Conservation (phyloP, 164 flowering plant genomes). For the Pachysandra terminalis region DNA sequence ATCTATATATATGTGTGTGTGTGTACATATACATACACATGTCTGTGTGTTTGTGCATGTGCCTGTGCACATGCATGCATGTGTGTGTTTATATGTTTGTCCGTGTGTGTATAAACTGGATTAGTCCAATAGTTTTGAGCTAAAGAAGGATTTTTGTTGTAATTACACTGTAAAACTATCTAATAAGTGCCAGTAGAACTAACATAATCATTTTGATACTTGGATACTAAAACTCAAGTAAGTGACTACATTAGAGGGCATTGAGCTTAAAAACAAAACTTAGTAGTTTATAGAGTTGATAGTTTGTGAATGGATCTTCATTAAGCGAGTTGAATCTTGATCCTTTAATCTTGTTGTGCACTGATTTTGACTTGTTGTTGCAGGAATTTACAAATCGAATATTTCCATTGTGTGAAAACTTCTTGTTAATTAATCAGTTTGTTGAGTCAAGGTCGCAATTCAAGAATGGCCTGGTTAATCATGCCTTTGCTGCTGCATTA, state of each 20-base stretch:
- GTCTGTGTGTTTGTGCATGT: too few species aligned
- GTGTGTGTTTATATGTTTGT: too few species aligned
- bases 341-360: background rate
- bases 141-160: background rate
- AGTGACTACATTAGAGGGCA: background rate
- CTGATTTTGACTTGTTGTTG: constrained; percentile 13
- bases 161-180: background rate
- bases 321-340: background rate
- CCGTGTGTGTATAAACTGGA: background rate
- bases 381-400: constrained; percentile 88
- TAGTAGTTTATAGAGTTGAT: background rate
- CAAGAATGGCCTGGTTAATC: constrained; percentile 92
- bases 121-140: background rate
- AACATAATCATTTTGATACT: too few species aligned
- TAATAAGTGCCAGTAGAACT: background rate
- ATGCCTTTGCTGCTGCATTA: constrained; percentile 98
- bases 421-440: constrained; percentile 73
- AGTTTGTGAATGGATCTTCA: background rate
- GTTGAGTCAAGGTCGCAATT: constrained; percentile 94
- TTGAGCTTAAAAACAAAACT: background rate
- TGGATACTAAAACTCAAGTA: background rate
- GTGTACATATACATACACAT: too few species aligned
- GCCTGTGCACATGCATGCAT: too few species aligned
- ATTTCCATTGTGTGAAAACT: constrained; percentile 86
- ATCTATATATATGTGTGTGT: too few species aligned